Evolutionary conservation across 2,329 filamentous ascomycete species (phyloP), one percentile per base, ranked within the genome.

Genomic region (Aotearoamyces nothofagi): DNA sequence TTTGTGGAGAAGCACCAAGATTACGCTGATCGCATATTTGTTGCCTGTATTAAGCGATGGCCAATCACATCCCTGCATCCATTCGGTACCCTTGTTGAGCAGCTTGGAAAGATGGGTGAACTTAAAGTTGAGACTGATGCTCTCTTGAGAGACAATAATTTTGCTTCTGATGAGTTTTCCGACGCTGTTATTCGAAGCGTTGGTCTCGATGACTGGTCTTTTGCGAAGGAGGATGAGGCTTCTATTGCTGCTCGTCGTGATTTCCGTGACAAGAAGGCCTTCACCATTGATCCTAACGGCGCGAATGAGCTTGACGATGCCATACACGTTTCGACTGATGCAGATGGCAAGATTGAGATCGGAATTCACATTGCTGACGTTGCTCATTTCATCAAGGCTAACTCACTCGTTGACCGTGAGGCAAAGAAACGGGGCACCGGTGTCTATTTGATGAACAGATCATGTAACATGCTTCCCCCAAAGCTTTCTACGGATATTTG

Each of bases 21-120:
- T 16, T 98, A 96, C 46, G 84, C 87, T 33, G 92, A 93, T 57
- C 79, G 84, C 46, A 98, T 98, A 46, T 98, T 98, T 42, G 90
- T 98, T 43, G 90, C 90, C 26, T 94, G 86, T 60, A 98, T 98
- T 58, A 98, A 98, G 69, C 75, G 90, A 49, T 98, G 90, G 90
- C 90, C 90, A 38, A 98, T 98, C 47, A 98, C 90, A 15, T 98
- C 90, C n/a, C 72, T 98, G 32, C 90, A 98, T 58, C 90, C 90
- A 17, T 98, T 98, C 47, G 90, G 90, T 50, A 98, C 90, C 6
- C 73, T 98, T 26, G 86, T 96, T 30, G 90, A 98, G 58, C 83
- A 93, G 57, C 76, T 98, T 30, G 90, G 90, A 37, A 82, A 83
- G 52, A 96, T 96, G 81, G 90, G 90, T 41, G 84, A 98, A 51